Conservation (phyloP, 129 eudicot genomes). For the Tagetes patula region DNA sequence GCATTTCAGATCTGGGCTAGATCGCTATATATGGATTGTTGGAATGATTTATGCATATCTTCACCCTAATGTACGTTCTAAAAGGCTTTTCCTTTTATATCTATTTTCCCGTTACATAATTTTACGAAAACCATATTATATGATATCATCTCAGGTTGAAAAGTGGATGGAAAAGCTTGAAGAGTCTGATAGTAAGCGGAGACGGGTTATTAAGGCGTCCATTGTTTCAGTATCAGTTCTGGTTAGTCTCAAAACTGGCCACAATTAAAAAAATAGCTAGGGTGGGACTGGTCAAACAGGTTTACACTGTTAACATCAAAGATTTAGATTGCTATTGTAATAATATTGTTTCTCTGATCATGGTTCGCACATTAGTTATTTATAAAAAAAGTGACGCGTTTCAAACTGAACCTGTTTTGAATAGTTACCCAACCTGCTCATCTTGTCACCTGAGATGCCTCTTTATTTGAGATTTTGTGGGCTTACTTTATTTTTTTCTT, state of each 20-base stretch:
- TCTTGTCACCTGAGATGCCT: slow-evolving; percentile 8
- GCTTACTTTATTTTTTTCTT: slow-evolving; percentile 30
- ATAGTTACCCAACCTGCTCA: neutral
- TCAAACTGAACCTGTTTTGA: neutral
- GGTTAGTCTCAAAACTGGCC: slow-evolving; percentile 44
- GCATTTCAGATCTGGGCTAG: slow-evolving; percentile 97
- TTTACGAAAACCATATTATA: neutral
- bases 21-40: slow-evolving; percentile 92
- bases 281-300: neutral
- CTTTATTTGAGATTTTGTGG: slow-evolving; percentile 5
- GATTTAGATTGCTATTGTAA: neutral
- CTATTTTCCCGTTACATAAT: neutral
- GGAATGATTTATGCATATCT: slow-evolving; percentile 94
- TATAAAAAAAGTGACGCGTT: neutral
- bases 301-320: neutral
- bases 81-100: neutral
- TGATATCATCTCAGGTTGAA: slow-evolving; percentile 61
- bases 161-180: slow-evolving; percentile 97
- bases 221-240: slow-evolving; percentile 57
- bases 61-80: slow-evolving; percentile 72
- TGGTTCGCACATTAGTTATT: neutral
- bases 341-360: neutral
- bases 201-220: slow-evolving; percentile 66
- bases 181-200: slow-evolving; percentile 69
- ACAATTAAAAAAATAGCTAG: neutral